Evolutionary conservation across 1,139 yeast species (phyloP), one percentile per base, ranked within the genome.

Genomic region (Lodderomyces theae): DNA sequence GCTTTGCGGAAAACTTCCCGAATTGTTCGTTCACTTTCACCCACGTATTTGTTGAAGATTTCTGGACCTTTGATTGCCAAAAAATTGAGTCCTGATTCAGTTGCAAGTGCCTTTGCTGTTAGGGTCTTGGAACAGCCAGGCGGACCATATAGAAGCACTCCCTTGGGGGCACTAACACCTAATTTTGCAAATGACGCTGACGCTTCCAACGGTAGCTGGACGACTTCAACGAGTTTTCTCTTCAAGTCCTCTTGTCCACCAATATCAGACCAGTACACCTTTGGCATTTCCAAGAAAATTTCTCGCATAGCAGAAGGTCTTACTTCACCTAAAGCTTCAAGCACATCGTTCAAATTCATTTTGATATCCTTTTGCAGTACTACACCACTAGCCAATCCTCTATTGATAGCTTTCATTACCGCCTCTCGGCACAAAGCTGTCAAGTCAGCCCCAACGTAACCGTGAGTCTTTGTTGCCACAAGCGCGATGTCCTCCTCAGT

Each of bases 291-390:
- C 41, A 92, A 68, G 45, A 89, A 82, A 42, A 90, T 87, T 57
- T 94, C 98, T 45, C 96, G 76, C 98, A 94, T 92, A 2, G 97
- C 98, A 45, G 95, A 86, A 1, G 98, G 98, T 38, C 95, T 73
- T 6, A 92, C 80, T 24, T 86, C 94, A 1, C 81, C 66, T 55
- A 89, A 61, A 0, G 97, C 92, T 17, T 63, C 63, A 35, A 79
- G 77, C 19, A 90, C 68, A 54, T 90, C 96, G 1, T 58, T 64
- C 8, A 68, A 42, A 2, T 60, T 58, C 6, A 72, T 58, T 18
- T 61, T 65, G 9, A 67, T 57, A 1, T 61, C 50, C 0, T 48
- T 39, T 17, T 63, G 67, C 0, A 57, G 47, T 1, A 49, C 45
- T 1, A 49, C 45, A 2, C 48, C 49, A 1, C 37, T 16, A 22